A percentile compares a stretch with the other conserved stretches of the same genome.
phyloP scores from a whole-genome alignment of 2,329 filamentous ascomycete species.

The Geosmithia putterillii region DNA sequence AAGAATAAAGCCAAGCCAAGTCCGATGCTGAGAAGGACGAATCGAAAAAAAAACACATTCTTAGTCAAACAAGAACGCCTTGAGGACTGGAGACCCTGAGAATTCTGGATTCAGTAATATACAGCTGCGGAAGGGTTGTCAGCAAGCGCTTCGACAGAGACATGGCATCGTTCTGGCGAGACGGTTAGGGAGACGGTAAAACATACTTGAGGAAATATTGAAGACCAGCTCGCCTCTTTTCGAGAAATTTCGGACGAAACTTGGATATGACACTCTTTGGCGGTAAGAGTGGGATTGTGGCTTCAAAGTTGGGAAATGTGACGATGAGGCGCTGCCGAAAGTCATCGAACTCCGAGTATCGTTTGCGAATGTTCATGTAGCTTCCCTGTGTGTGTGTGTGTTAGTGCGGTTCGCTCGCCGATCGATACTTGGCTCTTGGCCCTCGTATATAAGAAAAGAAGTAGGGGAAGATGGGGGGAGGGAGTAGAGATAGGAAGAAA shows the following conservation, averaged over 20 bases:
- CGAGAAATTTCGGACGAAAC: slow-evolving; percentile 76
- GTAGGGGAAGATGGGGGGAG: neutral
- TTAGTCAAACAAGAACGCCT: slow-evolving; percentile 67
- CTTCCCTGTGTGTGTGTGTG: slow-evolving; percentile 33
- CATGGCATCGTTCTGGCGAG: neutral
- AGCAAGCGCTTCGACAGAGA: neutral
- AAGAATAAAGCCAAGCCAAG: neutral
- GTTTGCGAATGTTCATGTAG: slow-evolving; percentile 50
- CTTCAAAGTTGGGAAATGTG: slow-evolving; percentile 75
- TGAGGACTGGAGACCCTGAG: slow-evolving; percentile 77
- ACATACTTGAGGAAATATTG: slow-evolving; percentile 89
- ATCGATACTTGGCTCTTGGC: too few species aligned
- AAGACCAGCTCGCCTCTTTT: slow-evolving; percentile 68
- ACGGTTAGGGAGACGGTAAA: neutral
- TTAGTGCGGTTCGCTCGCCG: too few species aligned
- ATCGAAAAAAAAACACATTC: neutral
- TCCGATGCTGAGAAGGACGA: neutral
- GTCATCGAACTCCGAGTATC: slow-evolving; percentile 90
- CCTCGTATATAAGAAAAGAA: too few species aligned
- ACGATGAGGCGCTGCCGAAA: slow-evolving; percentile 60
- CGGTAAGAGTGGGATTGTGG: slow-evolving; percentile 78
- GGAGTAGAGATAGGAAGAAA: slow-evolving; percentile 7
- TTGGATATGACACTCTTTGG: slow-evolving; percentile 84
- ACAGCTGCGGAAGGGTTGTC: slow-evolving; percentile 46
- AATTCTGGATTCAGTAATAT: slow-evolving; percentile 90